Evolutionary conservation across 257 asterid species (phyloP).

Genomic region (Solanum bulbocastanum): DNA sequence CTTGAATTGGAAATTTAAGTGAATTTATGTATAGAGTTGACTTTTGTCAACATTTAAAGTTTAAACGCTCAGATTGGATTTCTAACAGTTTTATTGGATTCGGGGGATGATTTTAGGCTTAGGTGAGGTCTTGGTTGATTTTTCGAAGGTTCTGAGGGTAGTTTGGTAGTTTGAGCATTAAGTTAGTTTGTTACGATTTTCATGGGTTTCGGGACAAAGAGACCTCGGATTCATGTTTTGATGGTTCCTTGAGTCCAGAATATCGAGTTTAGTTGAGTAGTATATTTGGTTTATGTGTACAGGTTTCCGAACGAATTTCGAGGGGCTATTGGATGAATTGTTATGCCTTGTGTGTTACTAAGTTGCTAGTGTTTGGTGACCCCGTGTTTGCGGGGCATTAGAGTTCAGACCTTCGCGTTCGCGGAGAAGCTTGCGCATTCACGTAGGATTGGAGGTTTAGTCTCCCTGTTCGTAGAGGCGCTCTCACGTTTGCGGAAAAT

Average conservation of each 20-base stretch:
- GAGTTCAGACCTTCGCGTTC: no score
- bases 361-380: neutral
- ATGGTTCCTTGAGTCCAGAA: no score
- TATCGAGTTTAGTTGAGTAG: neutral
- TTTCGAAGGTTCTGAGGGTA: neutral
- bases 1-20: neutral
- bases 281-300: neutral
- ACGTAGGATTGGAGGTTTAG: neutral
- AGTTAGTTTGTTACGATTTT: neutral
- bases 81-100: no score
- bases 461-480: neutral
- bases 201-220: neutral
- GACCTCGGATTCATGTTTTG: neutral
- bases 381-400: no score
- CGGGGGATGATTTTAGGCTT: no score
- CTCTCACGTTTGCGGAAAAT: neutral
- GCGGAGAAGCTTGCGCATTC: neutral
- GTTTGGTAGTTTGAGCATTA: neutral
- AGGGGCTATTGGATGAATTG: no score
- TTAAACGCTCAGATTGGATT: neutral
- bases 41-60: neutral
- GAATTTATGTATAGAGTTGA: neutral
- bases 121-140: neutral
- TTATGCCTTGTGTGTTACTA: neutral
- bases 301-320: no score